Evolutionary conservation across 805 yeast species (phyloP), one percentile per base, ranked within the genome.

Genomic region (Candida chilensis): DNA sequence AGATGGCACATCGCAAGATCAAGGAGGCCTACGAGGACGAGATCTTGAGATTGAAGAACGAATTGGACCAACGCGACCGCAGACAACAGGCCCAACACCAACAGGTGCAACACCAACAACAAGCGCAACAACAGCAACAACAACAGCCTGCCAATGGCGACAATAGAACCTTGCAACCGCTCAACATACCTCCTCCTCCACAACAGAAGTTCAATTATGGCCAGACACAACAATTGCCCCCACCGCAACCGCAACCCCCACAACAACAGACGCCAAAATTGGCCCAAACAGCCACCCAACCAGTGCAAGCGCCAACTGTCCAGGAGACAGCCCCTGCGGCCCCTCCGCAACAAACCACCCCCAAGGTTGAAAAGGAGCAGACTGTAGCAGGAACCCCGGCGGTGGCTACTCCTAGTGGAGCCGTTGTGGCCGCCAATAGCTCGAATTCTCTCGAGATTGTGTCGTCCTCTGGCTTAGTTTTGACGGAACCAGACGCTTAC

Each of bases 1-100:
- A 90, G 55, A 73, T 80, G 71, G 90, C 95, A 24, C 97, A 90
- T 62, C 71, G 95, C 44, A 84, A 85, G 51, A 83, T 92, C 71
- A 88, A 90, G 60, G 96, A 90, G 48, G 87, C 88, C 28, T 92
- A 90, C 57, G 96, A 90, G 55, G 95, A 84, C 46, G 97, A 90
- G 58, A 82, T 92, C 33, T 64, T 74, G 50, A 69, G 92, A 42
- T 69, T 90, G 55, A 87, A 90, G 55, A 75, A 78, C 39, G 95
- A 87, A 52, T 67, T 90, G 41, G 95, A 86, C 45, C 74, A 69
- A 47, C 67, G 88, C 44, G 94, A 84, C 50, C 70, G 90, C 52
- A 56, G 47, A 44, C 70, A 52, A 41, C 54, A 57, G 27, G 50
- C 47, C 37, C 63, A 48, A 34, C 60, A 43, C 33, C 59, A 47